Percentiles rank a stretch among this genome's conserved stretches.
Conservation (phyloP, 2,329 filamentous ascomycete species). For the Fusarium dimerum region DNA sequence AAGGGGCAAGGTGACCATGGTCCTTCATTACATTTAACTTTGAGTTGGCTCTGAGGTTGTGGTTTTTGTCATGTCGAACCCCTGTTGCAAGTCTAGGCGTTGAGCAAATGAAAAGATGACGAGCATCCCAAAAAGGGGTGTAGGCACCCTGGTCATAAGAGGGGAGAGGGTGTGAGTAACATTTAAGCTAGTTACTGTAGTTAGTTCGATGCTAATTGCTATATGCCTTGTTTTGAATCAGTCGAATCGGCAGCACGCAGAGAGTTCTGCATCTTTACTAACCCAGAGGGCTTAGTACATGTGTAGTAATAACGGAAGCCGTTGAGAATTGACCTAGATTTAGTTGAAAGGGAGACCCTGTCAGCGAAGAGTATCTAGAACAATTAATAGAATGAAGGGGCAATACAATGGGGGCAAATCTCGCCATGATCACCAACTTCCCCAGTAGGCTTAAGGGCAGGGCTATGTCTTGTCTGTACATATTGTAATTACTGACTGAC, state of each 20-base stretch:
- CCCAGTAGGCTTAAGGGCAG: slow-evolving; percentile 24
- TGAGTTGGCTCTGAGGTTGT: not conserved
- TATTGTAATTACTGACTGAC: too few species aligned
- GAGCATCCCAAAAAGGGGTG: not conserved
- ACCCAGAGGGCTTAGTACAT: too few species aligned
- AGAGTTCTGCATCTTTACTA: too few species aligned
- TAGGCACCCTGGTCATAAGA: not conserved
- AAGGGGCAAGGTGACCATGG: not conserved
- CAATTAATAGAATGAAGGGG: slow-evolving; percentile 6
- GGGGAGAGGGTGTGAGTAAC: not conserved
- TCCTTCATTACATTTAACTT: not conserved
- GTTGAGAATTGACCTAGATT: not conserved
- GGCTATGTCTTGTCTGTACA: slow-evolving; percentile 6
- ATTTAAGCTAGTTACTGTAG: too few species aligned
- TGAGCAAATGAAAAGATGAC: not conserved
- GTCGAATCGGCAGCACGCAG: not conserved
- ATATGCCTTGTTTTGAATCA: not conserved
- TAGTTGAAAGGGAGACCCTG: slow-evolving; percentile 3
- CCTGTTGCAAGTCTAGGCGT: not conserved
- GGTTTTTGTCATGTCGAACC: not conserved
- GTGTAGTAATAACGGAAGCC: too few species aligned
- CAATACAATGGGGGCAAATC: slow-evolving; percentile 19
- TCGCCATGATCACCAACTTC: slow-evolving; percentile 22
- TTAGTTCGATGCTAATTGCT: too few species aligned
- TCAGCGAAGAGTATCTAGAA: slow-evolving; percentile 2